phyloP scores from a whole-genome alignment of 1,284 basidiomycete species.

The Sutorius eximius region DNA sequence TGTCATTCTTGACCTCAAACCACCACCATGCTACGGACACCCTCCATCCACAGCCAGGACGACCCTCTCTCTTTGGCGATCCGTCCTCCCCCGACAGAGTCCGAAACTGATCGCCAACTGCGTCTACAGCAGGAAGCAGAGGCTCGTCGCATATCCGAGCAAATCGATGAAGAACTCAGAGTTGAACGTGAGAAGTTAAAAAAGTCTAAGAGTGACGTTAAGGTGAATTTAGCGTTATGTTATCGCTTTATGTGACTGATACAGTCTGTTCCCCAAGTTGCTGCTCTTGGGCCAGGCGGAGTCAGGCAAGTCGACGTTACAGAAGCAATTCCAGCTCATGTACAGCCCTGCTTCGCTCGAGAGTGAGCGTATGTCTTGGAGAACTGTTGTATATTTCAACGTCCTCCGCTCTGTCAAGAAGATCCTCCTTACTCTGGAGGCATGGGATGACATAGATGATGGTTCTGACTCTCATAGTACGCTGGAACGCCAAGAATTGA shows the following conservation, averaged over 20 bases:
- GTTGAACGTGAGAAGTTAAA: conserved; percentile 62
- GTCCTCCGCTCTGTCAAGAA: conserved; percentile 74
- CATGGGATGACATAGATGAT: conserved; percentile 62
- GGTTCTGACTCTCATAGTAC: conserved; percentile 43
- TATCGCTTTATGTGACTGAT: conserved; percentile 19
- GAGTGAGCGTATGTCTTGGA: conserved; percentile 76
- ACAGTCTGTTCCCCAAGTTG: conserved; percentile 44
- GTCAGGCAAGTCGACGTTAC: conserved; percentile 79
- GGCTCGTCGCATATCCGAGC: conserved; percentile 70
- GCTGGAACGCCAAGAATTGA: conserved; percentile 34
- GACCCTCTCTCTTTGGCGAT: conserved; percentile 72
- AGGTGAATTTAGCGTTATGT: conserved; percentile 44
- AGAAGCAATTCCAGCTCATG: conserved; percentile 85
- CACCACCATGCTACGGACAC: conserved; percentile 53
- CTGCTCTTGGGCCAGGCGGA: conserved; percentile 79
- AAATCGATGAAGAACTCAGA: conserved; percentile 76
- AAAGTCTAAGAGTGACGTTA: conserved; percentile 69
- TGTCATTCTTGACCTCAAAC: conserved; percentile 33
- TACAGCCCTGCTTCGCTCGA: conserved; percentile 76
- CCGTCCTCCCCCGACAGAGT: conserved; percentile 65
- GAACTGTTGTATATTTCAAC: conserved; percentile 81
- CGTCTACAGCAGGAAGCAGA: conserved; percentile 67
- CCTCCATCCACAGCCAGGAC: conserved; percentile 68
- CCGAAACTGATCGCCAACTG: conserved; percentile 55
- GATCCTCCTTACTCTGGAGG: conserved; percentile 68